Conservation (phyloP, 2,329 filamentous ascomycete species). For the Botrytis medusae region DNA sequence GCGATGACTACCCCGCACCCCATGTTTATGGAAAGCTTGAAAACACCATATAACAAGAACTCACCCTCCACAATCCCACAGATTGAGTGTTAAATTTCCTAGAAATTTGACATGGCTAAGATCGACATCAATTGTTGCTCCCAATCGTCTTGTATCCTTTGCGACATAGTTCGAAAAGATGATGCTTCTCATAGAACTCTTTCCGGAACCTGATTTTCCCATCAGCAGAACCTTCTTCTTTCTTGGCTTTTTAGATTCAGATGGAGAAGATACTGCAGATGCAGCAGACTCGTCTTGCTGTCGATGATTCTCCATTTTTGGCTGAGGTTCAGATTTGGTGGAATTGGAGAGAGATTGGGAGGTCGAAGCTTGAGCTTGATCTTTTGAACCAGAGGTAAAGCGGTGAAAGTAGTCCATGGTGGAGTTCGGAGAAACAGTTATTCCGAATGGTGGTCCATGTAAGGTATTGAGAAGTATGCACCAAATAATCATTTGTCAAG, state of each 20-base stretch:
- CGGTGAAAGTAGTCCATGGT: constrained; percentile 15
- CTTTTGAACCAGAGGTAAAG: constrained; percentile 12
- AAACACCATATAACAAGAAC: constrained; percentile 33
- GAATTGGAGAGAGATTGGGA: not conserved
- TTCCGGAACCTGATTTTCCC: constrained; percentile 96
- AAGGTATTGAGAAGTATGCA: not conserved
- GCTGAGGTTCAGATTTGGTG: constrained; percentile 4
- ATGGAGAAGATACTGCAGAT: constrained; percentile 15
- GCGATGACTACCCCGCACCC: not conserved
- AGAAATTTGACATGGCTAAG: constrained; percentile 98
- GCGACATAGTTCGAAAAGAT: constrained; percentile 99
- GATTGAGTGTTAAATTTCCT: constrained; percentile 92
- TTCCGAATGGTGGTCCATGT: not conserved
- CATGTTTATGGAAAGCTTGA: constrained; percentile 2
- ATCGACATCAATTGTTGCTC: constrained; percentile 97
- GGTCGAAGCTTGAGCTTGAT: not conserved
- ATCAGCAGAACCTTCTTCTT: constrained; percentile 86
- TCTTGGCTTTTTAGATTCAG: constrained; percentile 56
- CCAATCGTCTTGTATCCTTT: constrained; percentile 86
- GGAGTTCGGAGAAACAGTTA: constrained; percentile 6
- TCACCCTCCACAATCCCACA: constrained; percentile 96
- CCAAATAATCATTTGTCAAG: not conserved
- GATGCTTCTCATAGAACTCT: constrained; percentile 97
- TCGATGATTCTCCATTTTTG: constrained; percentile 20
- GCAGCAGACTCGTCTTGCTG: constrained; percentile 14